Evolutionary conservation across 768 basidiomycete genomes (phyloP), one percentile per base, ranked within the genome.

Genomic region (Tylopilus subfusipes): DNA sequence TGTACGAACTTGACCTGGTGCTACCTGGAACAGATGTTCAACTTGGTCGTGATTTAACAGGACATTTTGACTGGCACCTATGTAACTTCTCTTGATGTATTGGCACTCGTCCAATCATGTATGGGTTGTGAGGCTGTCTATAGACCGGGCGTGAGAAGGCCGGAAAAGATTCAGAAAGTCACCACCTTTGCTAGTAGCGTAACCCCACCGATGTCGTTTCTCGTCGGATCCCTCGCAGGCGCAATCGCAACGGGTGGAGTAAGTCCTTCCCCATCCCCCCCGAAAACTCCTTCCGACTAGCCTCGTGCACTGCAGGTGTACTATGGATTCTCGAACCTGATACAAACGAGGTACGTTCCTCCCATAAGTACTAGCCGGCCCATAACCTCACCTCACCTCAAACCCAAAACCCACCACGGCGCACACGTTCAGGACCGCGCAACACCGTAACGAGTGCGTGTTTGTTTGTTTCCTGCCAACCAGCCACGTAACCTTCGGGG

Each of bases 181-280:
- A n/a, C n/a, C n/a, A n/a, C n/a, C n/a, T n/a, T n/a, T n/a, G n/a
- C n/a, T n/a, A n/a, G n/a, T n/a, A n/a, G n/a, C n/a, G n/a, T 5
- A 12, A 33, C 11, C 11, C 1, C 18, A 42, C 29, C 34, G 3
- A 85, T 85, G 84, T 83, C 84, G 49, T 75, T 81, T 67, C 71
- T 85, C 48, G 63, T 82, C 49, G 84, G 85, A 25, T 82, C 85
- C n/a, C 67, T 86, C n/a, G 84, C 86, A 33, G 85, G 85, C 25
- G 84, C 83, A 31, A 73, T 88, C 53, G 78, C 82, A 48, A 85
- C 84, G 33, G 84, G 85, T 50, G 85, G 85, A 57, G 85, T 83
- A 68, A 63, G 72, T 54, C n/a, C 16, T 2, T 36, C 44, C 30
- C 7, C 31, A 19, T 2, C 43, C 13, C 10, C 22, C 18, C 14